Base-by-base conservation (phyloP, 306 rosid species). In the Purshia tridentata region DNA sequence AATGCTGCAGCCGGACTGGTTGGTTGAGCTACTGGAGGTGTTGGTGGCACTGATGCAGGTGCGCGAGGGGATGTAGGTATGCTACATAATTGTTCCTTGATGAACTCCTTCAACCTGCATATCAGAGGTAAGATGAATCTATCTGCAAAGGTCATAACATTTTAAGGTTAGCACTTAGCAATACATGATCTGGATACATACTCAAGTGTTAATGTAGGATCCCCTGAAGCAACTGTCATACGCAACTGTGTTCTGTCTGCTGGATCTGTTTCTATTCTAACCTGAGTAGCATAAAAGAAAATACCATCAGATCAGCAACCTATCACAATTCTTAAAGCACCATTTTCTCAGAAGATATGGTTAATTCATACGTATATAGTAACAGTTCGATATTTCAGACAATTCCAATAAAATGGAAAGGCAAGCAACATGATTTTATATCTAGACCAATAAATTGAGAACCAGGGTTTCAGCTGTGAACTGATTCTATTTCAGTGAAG, bases 211-310 rank as follows among this genome's bases (percentile, higher is more conserved):
- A 95, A 80, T 4, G 86, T 47, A 37, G 99, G 97, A 76, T 95
- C 99, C 86, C 99, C 99, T 5, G 99, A 91, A 77, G 92, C 92
- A 81, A 95, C 90, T 10, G 99, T 95, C 99, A 95, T 86, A 50
- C 99, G 97, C 79, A 95, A 77, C 82, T 95, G 99, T 65, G 98
- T 95, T 82, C 99, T 87, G 84, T 95, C 99, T 13, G 99, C 97
- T 65, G 99, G 99, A 80, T 95, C 99, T 8, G 99, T 95, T 88
- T 95, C 99, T 72, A 95, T 77, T 87, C 99, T 81, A 62, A 72
- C 65, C 99, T 95, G 97, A 70, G 50, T 48, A 67, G 58, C 72
- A 79, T 65, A 71, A 66, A 70, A 47, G 23, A 41, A 19, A 39
- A 65, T n/a, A 52, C 8, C 12, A 74, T 81, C 61, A 82, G 73